Evolutionary conservation across 2,329 filamentous ascomycete genomes (phyloP), one percentile per base, ranked within the genome.

Genomic region (Neonectria punicea): DNA sequence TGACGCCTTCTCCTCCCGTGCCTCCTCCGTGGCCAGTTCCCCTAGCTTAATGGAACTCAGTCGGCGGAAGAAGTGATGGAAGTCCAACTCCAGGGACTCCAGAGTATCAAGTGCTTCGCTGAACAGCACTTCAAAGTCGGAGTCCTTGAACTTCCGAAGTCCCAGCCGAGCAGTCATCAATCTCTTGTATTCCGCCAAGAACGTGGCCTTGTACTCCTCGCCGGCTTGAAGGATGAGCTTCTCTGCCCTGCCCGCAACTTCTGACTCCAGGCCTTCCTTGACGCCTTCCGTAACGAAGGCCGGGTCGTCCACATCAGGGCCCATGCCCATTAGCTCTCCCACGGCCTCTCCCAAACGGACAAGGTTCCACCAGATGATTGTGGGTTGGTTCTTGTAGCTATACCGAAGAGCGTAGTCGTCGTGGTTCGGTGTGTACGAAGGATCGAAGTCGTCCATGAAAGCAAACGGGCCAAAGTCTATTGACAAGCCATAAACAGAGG

Each of bases 351-450:
- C 96, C 0, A 99, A 86, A 1, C 96, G 90, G 1, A 98, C 93
- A 0, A 98, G 85, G 74, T 98, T 98, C 96, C 96, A 99, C 96
- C 96, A 99, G 75, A 99, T 96, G 62, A 99, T 92, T 47, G 91
- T 94, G 0, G 96, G 94, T 76, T 99, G 96, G 77, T 97, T 97
- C 70, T 91, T 90, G 83, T 98, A 99, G 70, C 90, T 90, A 78
- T 99, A 99, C 51, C 96, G 89, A 32, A 97, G 83, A 81, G 92
- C 87, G 75, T 92, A 86, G 75, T 99, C 96, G 78, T 99, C 96
- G 77, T 99, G 96, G 76, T 99, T 99, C 1, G 96, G 96, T 0
- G 96, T 99, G 78, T 98, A 99, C 16, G 86, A 84, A 0, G 95
- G 95, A 74, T 99, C 95, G 75, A 98, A 99, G 75, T 94, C 94